Conservation (phyloP, 139 green algal genomes). For the Coelastrella sp. region DNA sequence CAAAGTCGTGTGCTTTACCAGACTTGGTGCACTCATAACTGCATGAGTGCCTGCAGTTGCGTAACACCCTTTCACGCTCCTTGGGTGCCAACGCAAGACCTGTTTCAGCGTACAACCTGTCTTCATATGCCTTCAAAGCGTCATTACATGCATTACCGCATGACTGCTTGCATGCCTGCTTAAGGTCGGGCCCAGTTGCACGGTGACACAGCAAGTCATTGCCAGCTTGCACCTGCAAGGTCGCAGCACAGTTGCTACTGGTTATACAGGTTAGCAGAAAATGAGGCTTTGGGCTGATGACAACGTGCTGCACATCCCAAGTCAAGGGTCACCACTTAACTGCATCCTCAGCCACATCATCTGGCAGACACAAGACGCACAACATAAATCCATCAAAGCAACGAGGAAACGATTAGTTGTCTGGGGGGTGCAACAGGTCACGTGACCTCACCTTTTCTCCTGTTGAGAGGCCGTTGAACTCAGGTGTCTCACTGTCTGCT, state of each 20-base stretch:
- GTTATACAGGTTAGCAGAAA: too few relatives aligned
- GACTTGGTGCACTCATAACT: constrained; percentile 64
- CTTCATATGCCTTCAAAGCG: constrained; percentile 26
- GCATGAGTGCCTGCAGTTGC: constrained; percentile 60
- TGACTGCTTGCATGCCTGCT: constrained; percentile 48
- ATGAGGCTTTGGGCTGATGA: too few relatives aligned
- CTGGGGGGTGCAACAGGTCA: too few relatives aligned
- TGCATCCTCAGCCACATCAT: too few relatives aligned
- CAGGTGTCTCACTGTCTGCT: constrained; percentile 54
- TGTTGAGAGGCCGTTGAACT: constrained; percentile 54
- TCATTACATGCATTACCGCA: constrained; percentile 49
- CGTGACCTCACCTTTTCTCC: constrained; percentile 61
- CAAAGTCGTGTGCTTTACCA: constrained; percentile 61
- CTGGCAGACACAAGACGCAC: too few relatives aligned
- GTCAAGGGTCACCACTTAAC: too few relatives aligned
- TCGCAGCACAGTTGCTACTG: too few relatives aligned
- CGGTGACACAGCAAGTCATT: constrained; percentile 48
- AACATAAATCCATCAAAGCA: too few relatives aligned
- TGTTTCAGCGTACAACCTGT: constrained; percentile 5
- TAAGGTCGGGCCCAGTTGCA: constrained; percentile 52
- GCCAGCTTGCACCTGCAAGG: constrained; percentile 47
- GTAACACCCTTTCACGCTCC: constrained; percentile 48
- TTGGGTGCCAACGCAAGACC: constrained; percentile 47
- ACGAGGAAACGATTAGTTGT: too few relatives aligned
- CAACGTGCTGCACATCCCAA: too few relatives aligned